Evolutionary conservation across 805 yeast species (phyloP).

Genomic region (Sugiyamaella chiloensis): DNA sequence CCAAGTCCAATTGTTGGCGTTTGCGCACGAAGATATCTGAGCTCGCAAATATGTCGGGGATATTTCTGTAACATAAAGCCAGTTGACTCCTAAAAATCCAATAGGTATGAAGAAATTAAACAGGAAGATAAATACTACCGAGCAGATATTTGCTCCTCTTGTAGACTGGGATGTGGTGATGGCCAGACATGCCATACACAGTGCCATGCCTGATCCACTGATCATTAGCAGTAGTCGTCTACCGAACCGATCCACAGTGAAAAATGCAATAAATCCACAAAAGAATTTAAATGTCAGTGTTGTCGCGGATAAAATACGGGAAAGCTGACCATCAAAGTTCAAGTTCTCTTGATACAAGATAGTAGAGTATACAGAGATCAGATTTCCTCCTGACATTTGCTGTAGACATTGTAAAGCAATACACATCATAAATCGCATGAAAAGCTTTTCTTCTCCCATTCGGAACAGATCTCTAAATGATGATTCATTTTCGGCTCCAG

Average conservation of each 20-base stretch:
- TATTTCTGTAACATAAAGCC: slow-evolving; percentile 17
- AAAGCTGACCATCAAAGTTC: slow-evolving; percentile 1
- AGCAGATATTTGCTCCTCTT: slow-evolving; percentile 18
- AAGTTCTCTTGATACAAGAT: slow-evolving; percentile 6
- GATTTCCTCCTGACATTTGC: slow-evolving; percentile 10
- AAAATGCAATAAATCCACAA: slow-evolving; percentile 8
- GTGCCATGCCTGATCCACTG: slow-evolving; percentile 6
- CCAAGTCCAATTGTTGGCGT: slow-evolving; percentile 61
- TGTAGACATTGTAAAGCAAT: slow-evolving; percentile 4
- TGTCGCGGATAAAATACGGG: slow-evolving; percentile 8
- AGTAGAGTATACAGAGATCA: slow-evolving; percentile 6
- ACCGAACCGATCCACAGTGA: slow-evolving; percentile 13
- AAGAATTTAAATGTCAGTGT: slow-evolving; percentile 8
- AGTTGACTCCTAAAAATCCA: slow-evolving; percentile 13
- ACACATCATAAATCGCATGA: slow-evolving; percentile 2
- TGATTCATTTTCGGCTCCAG: neutral
- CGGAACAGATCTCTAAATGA: neutral
- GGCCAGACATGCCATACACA: slow-evolving; percentile 2
- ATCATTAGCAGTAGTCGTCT: slow-evolving; percentile 10
- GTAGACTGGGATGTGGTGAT: slow-evolving; percentile 25
- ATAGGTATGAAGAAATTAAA: slow-evolving; percentile 14
- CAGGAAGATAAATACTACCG: slow-evolving; percentile 8
- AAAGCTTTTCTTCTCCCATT: slow-evolving; percentile 1
- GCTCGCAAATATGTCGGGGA: slow-evolving; percentile 9
- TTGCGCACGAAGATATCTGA: slow-evolving; percentile 52